Base-by-base conservation (phyloP, 2,329 filamentous ascomycete genomes). In the Aspergillus spinulosporus region DNA sequence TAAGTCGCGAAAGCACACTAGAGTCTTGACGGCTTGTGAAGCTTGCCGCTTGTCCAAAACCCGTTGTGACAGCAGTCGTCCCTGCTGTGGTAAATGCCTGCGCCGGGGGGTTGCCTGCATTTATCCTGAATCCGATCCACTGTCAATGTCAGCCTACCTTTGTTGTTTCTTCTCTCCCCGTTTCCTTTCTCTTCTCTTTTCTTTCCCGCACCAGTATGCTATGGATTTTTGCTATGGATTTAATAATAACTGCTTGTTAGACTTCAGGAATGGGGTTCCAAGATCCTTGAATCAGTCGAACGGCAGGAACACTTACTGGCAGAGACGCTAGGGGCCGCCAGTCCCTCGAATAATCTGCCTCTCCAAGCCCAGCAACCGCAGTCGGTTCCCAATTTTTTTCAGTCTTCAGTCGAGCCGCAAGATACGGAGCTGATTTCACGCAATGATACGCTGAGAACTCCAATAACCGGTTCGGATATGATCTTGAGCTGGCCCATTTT, bases 381-480 rank as follows among this genome's bases (percentile, higher is more conserved):
- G 43, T n/a, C 45, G 14, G 21, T 45, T n/a, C 21, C 37, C 14
- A 21, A 42, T 48, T 53, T 46, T 48, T 59, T 60, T 29, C 57
- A 54, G 39, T 49, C 54, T 4, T 50, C 62, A 21, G 44, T 65
- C 49, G 64, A 66, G 6, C 58, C 61, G 37, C 58, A 58, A 55
- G 63, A 66, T 58, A 56, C 62, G 29, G 64, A 66, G 52, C 52
- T 59, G 44, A 66, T 66, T 6, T 66, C 64, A 3, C 62, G 64
- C 46, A 65, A 66, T 55, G 64, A 66, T 62, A 57, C 64, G 2
- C 62, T 57, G 21, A 65, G 61, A 15, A 66, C 64, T 14, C 63
- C 62, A 4, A 66, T 66, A 31, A 66, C 64, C 3, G 64, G 64
- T n/a, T 65, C 64, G 2, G 63, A 65, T 36, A 65, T 65, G 64